phyloP scores from a whole-genome alignment of 2,329 filamentous ascomycete species.

The Zopfia rhizophila region DNA sequence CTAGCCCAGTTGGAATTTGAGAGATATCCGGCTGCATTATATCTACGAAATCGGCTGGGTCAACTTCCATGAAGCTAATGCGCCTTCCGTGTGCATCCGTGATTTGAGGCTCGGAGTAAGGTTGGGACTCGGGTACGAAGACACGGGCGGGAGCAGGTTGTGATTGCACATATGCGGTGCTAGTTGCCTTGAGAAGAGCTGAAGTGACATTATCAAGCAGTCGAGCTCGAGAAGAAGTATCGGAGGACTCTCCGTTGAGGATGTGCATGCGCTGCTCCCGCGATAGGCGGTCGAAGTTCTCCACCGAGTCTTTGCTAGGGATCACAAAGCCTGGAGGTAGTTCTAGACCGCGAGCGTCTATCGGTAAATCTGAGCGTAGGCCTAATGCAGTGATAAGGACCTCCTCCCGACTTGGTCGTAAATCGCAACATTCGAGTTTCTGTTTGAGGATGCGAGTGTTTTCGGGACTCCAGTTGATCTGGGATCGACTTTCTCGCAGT shows the following conservation, averaged over 20 bases:
- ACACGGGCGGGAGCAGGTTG: conserved; percentile 33
- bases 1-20: conserved; percentile 34
- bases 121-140: conserved; percentile 37
- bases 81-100: conserved; percentile 39
- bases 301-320: conserved; percentile 48
- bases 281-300: conserved; percentile 41
- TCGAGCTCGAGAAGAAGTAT: conserved; percentile 35
- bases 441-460: conserved; percentile 48
- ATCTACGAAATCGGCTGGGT: conserved; percentile 40
- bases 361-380: conserved; percentile 44
- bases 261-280: conserved; percentile 50
- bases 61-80: conserved; percentile 52
- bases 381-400: conserved; percentile 49
- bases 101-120: conserved; percentile 26
- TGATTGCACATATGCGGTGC: conserved; percentile 21
- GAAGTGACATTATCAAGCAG: conserved; percentile 45
- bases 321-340: conserved; percentile 46
- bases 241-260: conserved; percentile 44
- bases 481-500: conserved; percentile 45
- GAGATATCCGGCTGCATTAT: conserved; percentile 43
- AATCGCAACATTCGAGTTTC: conserved; percentile 51
- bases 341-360: conserved; percentile 41
- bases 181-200: conserved; percentile 38
- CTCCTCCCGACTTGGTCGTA: conserved; percentile 48
- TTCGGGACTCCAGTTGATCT: conserved; percentile 51